Base-by-base conservation (phyloP, 108 stramenopile species). In the Cyclotella atomus region DNA sequence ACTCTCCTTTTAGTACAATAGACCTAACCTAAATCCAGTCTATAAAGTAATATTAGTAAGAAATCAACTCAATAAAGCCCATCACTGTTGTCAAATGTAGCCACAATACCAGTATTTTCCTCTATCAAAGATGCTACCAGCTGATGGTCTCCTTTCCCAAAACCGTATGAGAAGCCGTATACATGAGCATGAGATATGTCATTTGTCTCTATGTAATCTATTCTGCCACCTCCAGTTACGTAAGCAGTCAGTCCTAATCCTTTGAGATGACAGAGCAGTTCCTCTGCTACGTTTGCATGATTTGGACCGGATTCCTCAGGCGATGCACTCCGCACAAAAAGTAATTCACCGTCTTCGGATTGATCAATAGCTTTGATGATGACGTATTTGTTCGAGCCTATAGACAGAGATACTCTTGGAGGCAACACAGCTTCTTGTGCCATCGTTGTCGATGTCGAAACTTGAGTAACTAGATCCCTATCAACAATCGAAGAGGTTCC, bases 141-240 rank as follows among this genome's bases (percentile, higher is more conserved):
- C 30, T 78, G 50, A 41, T 78, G 77, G 35, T 78, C 61, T 5
- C 71, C 77, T 57, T 78, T 78, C n/a, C 77, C 77, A 65, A 72
- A 78, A 2, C 87, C 88, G 57, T 88, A 89, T 29, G 83, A 84
- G 68, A 88, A 89, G 2, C 91, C 91, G 68, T 82, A 89, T 1
- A 92, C 86, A 60, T 77, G 65, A 23, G 83, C 84, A 60, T 41
- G 56, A 24, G 47, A 29, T 17, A 59, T 21, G 38, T 66, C 77
- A 6, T 69, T 36, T 17, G 47, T 59, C 1, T 47, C 55, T 19
- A 74, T 23, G 59, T 82, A 88, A 53, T 88, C 86, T 27, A 92
- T 92, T 24, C 87, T 74, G 7, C 91, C 91, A 33, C 90, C 90
- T 47, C 91, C 91, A 20, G 80, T 85, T 8, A 92, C 86, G 1